phyloP scores from a whole-genome alignment of 1,284 basidiomycete species.

The Ceratobasidium sp. region DNA sequence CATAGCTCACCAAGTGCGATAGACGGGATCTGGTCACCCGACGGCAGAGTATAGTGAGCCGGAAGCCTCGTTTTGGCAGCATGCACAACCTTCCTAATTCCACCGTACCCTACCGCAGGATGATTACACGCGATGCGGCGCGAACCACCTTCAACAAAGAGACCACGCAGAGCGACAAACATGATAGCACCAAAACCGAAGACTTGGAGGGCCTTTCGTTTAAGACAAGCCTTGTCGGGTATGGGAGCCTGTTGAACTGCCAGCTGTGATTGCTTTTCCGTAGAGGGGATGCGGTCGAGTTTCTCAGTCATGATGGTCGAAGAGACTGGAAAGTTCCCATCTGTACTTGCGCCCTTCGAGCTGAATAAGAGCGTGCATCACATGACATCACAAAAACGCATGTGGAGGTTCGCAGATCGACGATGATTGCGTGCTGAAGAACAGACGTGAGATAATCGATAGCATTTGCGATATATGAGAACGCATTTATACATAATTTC shows the following conservation, averaged over 20 bases:
- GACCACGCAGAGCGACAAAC: slow-evolving; percentile 4
- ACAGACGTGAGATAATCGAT: neutral
- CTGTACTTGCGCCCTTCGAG: neutral
- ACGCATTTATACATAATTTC: slow-evolving; percentile 31
- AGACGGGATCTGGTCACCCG: slow-evolving; percentile 44
- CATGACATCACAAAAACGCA: slow-evolving; percentile 32
- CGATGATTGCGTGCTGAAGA: slow-evolving; percentile 9
- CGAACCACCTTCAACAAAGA: neutral
- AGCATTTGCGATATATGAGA: neutral
- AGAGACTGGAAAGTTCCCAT: neutral
- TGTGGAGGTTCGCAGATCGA: slow-evolving; percentile 13
- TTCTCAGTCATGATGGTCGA: slow-evolving; percentile 37
- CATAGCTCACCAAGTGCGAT: slow-evolving; percentile 41
- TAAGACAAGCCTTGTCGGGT: neutral
- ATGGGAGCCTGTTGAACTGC: neutral
- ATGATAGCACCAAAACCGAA: slow-evolving; percentile 21
- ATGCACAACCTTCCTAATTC: slow-evolving; percentile 21
- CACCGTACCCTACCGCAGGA: neutral
- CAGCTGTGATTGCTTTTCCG: neutral
- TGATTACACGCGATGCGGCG: neutral
- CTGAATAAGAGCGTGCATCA: slow-evolving; percentile 30
- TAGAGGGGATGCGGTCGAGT: slow-evolving; percentile 28
- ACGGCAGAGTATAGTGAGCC: slow-evolving; percentile 36
- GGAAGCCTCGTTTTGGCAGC: slow-evolving; percentile 35
- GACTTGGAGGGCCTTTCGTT: slow-evolving; percentile 6